These are phyloP conservation scores for Lentinula raphanica DNA, from an alignment of 768 basidiomycete genomes.

Conservation along the genomic window DNA sequence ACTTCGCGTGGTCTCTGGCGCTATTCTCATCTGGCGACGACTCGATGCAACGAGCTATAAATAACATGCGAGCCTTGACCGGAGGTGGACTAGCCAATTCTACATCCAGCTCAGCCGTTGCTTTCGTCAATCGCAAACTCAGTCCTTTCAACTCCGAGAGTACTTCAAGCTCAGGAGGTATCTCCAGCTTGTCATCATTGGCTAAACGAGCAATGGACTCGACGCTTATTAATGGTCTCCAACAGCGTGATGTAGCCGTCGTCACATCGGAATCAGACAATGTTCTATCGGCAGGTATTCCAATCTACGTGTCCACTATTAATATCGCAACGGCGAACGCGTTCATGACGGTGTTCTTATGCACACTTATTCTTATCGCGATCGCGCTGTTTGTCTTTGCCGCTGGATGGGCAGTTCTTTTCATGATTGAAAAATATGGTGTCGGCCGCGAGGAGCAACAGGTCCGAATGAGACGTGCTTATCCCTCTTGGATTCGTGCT, in stretches of 20 bases:
- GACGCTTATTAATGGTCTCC: neutral
- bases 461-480: conserved; percentile 25
- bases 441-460: conserved; percentile 16
- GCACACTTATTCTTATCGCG: conserved; percentile 61
- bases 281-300: conserved; percentile 73
- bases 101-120: conserved; percentile 54
- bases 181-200: neutral
- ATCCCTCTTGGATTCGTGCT: conserved; percentile 42
- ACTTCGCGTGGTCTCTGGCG: conserved; percentile 88
- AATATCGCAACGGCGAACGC: conserved; percentile 82
- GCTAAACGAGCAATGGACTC: neutral
- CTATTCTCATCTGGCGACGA: conserved; percentile 56
- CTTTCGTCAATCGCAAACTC: conserved; percentile 73
- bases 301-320: conserved; percentile 73
- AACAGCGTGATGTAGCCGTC: conserved; percentile 48
- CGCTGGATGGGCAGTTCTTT: conserved; percentile 43
- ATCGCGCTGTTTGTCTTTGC: conserved; percentile 48
- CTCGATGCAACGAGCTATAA: conserved; percentile 70
- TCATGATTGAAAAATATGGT: conserved; percentile 24
- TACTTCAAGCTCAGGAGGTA: neutral
- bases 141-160: conserved; percentile 64
- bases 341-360: conserved; percentile 85
- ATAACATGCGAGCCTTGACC: conserved; percentile 75
- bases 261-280: conserved; percentile 61
- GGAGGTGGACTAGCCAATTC: conserved; percentile 70